Conservation (phyloP, 1,284 basidiomycete genomes). For the Trichosporon sp. region DNA sequence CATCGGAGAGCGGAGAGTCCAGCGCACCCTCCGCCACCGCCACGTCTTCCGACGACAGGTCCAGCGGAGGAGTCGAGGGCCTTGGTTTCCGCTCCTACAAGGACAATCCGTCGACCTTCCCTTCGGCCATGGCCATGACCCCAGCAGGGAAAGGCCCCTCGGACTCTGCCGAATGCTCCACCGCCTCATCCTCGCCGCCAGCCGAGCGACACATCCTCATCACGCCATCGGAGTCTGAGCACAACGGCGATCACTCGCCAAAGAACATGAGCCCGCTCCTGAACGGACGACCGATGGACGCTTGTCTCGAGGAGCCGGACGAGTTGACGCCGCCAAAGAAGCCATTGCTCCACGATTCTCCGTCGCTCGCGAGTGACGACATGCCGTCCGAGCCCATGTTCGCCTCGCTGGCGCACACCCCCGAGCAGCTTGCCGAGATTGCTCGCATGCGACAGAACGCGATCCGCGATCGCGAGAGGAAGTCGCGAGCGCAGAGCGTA, state of each 20-base stretch:
- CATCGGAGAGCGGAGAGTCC: conserved; percentile 18
- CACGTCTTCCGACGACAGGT: background rate
- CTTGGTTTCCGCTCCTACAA: conserved; percentile 9
- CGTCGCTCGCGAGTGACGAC: background rate
- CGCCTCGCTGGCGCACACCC: conserved; percentile 40
- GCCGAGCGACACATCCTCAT: conserved; percentile 12
- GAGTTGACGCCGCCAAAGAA: background rate
- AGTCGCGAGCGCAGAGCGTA: background rate
- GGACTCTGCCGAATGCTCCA: conserved; percentile 6
- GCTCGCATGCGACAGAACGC: conserved; percentile 27
- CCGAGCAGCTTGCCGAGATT: conserved; percentile 40
- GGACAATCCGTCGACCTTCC: conserved; percentile 7
- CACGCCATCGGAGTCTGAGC: conserved; percentile 15
- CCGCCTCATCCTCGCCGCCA: conserved; percentile 12
- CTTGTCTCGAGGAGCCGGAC: background rate
- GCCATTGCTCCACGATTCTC: background rate
- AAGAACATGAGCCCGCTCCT: background rate
- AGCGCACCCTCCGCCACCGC: background rate
- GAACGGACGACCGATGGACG: background rate
- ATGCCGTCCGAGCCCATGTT: conserved; percentile 31
- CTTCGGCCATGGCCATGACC: conserved; percentile 4
- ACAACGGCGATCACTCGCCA: background rate
- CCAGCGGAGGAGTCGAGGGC: conserved; percentile 7
- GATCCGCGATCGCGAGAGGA: conserved; percentile 13
- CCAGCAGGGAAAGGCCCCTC: conserved; percentile 9